Conservation (phyloP, 495 filamentous ascomycete species). For the Articulospora tetracladia region DNA sequence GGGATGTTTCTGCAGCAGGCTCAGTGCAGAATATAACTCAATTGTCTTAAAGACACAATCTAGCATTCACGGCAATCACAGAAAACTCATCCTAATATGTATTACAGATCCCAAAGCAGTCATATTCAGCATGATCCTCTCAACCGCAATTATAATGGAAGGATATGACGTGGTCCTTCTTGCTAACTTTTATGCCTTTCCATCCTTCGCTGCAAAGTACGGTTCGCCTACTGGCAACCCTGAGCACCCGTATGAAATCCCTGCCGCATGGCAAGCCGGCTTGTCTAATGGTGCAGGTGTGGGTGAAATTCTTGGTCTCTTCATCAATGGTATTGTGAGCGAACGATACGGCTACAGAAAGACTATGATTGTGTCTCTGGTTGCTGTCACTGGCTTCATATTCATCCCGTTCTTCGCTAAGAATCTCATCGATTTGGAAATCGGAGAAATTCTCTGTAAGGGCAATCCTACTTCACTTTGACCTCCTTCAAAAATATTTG, state of each 20-base stretch:
- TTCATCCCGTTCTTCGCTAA: conserved; percentile 74
- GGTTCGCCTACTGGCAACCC: conserved; percentile 13
- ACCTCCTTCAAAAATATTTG: too few species aligned
- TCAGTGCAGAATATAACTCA: too few species aligned
- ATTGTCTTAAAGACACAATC: too few species aligned
- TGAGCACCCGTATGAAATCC: conserved; percentile 42
- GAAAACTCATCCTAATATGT: too few species aligned
- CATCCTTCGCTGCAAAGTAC: conserved; percentile 29
- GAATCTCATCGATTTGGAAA: conserved; percentile 61
- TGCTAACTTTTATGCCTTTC: conserved; percentile 33
- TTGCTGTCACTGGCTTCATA: conserved; percentile 61
- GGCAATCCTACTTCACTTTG: too few species aligned
- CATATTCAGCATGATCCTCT: conserved; percentile 28
- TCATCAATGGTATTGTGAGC: conserved; percentile 42
- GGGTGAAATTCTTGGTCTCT: conserved; percentile 42
- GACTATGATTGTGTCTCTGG: conserved; percentile 64
- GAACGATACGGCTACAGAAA: conserved; percentile 53
- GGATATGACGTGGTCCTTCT: conserved; percentile 36
- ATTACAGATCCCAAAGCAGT: conserved; percentile 40
- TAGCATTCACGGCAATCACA: too few species aligned
- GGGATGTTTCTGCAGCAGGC: too few species aligned
- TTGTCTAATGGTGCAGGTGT: conserved; percentile 40
- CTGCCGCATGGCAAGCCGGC: conserved; percentile 45
- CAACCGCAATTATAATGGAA: conserved; percentile 42
- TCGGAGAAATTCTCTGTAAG: conserved; percentile 75